Percentiles rank a stretch among this genome's conserved stretches.
Conservation (phyloP, 192 early-diverging fungal genomes). For the Mortierella claussenii region DNA sequence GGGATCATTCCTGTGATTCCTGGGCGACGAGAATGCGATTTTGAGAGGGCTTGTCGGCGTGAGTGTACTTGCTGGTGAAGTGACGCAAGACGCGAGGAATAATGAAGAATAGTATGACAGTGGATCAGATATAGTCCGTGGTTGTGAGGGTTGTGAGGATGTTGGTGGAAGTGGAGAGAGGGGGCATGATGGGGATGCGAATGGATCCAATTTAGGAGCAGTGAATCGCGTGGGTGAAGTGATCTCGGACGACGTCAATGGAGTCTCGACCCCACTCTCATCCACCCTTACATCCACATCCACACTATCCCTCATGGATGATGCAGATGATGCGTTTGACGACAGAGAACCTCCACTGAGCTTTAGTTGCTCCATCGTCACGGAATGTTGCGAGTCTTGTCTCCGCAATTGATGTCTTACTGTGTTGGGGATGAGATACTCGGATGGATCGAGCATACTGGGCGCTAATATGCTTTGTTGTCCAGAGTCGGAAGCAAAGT, state of each 20-base stretch:
- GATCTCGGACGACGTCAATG: constrained; percentile 3
- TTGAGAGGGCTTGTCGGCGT: constrained; percentile 18
- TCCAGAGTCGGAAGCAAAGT: too few relatives aligned
- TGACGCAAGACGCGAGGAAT: not conserved
- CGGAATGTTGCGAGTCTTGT: not conserved
- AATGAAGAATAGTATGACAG: too few relatives aligned
- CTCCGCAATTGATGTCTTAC: not conserved
- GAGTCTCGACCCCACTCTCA: constrained; percentile 1
- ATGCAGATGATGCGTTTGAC: not conserved
- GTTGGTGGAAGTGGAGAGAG: not conserved
- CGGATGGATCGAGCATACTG: not conserved
- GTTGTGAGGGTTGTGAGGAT: not conserved
- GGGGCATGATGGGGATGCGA: not conserved
- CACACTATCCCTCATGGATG: not conserved
- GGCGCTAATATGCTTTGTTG: not conserved
- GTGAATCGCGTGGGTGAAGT: constrained; percentile 5
- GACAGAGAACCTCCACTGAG: not conserved
- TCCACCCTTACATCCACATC: not conserved
- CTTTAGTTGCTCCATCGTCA: not conserved
- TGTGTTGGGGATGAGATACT: not conserved
- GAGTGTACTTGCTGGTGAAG: not conserved
- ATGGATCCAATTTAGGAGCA: not conserved
- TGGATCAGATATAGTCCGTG: too few relatives aligned
- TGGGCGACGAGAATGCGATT: constrained; percentile 13
- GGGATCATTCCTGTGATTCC: constrained; percentile 8